Conservation (phyloP, 257 asterid genomes). For the Eustoma russellianum region DNA sequence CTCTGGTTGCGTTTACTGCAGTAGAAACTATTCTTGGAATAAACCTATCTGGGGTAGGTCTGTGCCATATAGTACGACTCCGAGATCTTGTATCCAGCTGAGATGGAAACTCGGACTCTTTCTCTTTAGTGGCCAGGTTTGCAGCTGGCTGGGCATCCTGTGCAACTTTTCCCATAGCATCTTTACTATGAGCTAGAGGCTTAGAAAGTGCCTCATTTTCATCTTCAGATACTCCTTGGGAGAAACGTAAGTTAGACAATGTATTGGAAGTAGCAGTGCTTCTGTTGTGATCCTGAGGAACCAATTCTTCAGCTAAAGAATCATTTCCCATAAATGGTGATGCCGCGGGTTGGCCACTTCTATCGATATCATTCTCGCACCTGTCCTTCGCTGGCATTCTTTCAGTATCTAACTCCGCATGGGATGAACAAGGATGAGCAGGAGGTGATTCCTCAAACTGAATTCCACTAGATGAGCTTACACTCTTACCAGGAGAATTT, state of each 20-base stretch:
- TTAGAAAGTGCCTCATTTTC: slow-evolving; percentile 14
- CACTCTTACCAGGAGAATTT: slow-evolving; percentile 12
- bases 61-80: slow-evolving; percentile 19
- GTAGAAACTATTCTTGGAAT: slow-evolving; percentile 29
- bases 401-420: slow-evolving; percentile 21
- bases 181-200: slow-evolving; percentile 2
- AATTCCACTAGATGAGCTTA: slow-evolving; percentile 12
- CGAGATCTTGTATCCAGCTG: slow-evolving; percentile 23
- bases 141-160: slow-evolving; percentile 12
- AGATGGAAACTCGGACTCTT: slow-evolving; percentile 20
- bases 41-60: slow-evolving; percentile 23
- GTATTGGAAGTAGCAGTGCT: slow-evolving; percentile 17
- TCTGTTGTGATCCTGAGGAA: slow-evolving; percentile 21
- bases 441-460: slow-evolving; percentile 13
- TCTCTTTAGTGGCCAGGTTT: slow-evolving; percentile 7
- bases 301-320: slow-evolving; percentile 10
- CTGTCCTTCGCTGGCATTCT: slow-evolving; percentile 14
- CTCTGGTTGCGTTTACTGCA: slow-evolving; percentile 21
- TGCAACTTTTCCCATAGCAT: slow-evolving; percentile 12
- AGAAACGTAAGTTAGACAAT: slow-evolving; percentile 15
- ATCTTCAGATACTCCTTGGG: slow-evolving; percentile 13
- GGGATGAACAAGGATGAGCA: slow-evolving; percentile 17
- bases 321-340: slow-evolving; percentile 9
- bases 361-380: slow-evolving; percentile 5
- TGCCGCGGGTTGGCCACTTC: slow-evolving; percentile 7